Evolutionary conservation across 164 flowering plant genomes (phyloP).

Genomic region (Platanus orientalis): DNA sequence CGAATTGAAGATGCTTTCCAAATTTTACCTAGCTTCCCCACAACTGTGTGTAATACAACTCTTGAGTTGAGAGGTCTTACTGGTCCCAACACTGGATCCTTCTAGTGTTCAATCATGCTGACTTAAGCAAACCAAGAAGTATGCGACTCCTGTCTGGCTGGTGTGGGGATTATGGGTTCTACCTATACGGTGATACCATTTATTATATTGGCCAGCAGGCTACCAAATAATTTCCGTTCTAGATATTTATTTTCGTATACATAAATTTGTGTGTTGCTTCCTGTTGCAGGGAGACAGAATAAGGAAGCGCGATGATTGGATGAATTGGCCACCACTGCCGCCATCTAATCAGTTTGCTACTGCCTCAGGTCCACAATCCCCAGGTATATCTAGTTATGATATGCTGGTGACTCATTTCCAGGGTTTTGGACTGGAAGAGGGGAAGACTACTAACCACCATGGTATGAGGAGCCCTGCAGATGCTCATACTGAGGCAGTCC

Average conservation of each 20-base stretch:
- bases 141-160: too few relatives aligned
- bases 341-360: slow-evolving; percentile 17
- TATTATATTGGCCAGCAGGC: neutral
- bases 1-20: too few relatives aligned
- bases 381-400: slow-evolving; percentile 19
- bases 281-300: slow-evolving; percentile 52
- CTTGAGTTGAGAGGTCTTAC: too few relatives aligned
- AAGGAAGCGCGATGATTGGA: slow-evolving; percentile 56
- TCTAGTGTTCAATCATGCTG: too few relatives aligned
- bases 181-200: too few relatives aligned
- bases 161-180: too few relatives aligned
- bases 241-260: neutral
- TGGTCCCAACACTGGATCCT: too few relatives aligned
- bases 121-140: too few relatives aligned
- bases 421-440: slow-evolving; percentile 34
- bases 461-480: slow-evolving; percentile 15
- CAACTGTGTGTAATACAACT: too few relatives aligned
- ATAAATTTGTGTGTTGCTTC: neutral
- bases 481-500: slow-evolving; percentile 14
- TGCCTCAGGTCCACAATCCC: slow-evolving; percentile 17
- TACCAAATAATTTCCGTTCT: neutral
- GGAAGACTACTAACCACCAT: slow-evolving; percentile 13
- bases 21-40: too few relatives aligned
- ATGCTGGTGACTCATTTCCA: slow-evolving; percentile 26
- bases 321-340: slow-evolving; percentile 35